Evolutionary conservation across 805 yeast species (phyloP).

Genomic region (Spencermartinsiella europaea): DNA sequence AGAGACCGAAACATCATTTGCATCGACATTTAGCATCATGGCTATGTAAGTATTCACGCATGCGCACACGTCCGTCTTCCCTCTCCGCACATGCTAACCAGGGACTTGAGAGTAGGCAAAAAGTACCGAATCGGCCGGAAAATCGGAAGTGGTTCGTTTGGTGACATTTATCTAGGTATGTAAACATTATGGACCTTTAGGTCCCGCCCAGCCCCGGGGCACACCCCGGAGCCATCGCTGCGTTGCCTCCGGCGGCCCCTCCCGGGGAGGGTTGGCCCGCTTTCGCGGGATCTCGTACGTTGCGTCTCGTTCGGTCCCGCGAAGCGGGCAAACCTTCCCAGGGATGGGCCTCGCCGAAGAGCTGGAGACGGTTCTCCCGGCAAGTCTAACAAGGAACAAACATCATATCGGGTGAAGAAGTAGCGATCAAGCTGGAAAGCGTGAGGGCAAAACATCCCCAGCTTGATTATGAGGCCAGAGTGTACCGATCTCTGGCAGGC

Average conservation of each 20-base stretch:
- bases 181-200: background rate
- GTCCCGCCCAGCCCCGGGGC: background rate
- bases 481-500: constrained; percentile 88
- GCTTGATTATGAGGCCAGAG: constrained; percentile 93
- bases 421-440: constrained; percentile 91
- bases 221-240: background rate
- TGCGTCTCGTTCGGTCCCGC: background rate
- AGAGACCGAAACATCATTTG: no score
- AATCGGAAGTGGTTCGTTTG: constrained; percentile 96
- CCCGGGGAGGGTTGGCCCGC: no score
- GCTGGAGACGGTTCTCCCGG: no score
- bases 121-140: constrained; percentile 91
- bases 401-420: constrained; percentile 94
- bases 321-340: background rate
- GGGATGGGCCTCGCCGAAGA: background rate
- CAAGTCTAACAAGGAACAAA: constrained; percentile 54
- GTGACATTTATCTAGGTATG: constrained; percentile 79
- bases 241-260: no score
- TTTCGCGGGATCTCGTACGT: background rate
- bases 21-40: background rate
- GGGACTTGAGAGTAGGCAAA: constrained; percentile 87
- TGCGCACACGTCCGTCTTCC: background rate
- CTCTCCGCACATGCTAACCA: constrained; percentile 16
- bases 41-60: constrained; percentile 5
- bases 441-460: constrained; percentile 93